Evolutionary conservation across 805 yeast genomes (phyloP).

Genomic region (Blastobotrys peoriensis): DNA sequence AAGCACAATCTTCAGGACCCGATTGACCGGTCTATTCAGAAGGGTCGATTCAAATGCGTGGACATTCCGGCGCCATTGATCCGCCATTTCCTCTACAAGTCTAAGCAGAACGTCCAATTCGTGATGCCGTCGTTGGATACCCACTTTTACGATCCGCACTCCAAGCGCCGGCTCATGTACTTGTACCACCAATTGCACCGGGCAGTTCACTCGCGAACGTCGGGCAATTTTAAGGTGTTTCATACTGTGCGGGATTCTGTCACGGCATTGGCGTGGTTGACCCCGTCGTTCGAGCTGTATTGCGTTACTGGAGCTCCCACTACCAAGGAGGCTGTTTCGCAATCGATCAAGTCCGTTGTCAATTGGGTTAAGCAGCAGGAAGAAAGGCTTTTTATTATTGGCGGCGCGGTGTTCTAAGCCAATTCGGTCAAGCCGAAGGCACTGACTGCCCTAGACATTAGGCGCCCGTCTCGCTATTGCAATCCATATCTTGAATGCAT

Average conservation of each 20-base stretch:
- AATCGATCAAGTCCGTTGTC: slow-evolving; percentile 57
- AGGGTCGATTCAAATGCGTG: slow-evolving; percentile 40
- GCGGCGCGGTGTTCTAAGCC: slow-evolving; percentile 57
- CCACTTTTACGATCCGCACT: slow-evolving; percentile 26
- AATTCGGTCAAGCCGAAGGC: neutral
- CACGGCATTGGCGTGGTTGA: slow-evolving; percentile 48
- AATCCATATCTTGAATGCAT: too few relatives aligned
- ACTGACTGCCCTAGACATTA: neutral
- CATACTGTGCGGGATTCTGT: slow-evolving; percentile 20
- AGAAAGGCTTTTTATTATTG: slow-evolving; percentile 62
- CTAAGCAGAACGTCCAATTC: slow-evolving; percentile 61
- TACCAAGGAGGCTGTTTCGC: slow-evolving; percentile 50
- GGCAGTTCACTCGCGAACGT: slow-evolving; percentile 24
- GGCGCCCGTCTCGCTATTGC: too few relatives aligned
- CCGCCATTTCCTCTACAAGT: slow-evolving; percentile 76
- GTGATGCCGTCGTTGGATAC: slow-evolving; percentile 40
- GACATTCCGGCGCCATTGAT: slow-evolving; percentile 53
- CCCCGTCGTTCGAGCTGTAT: slow-evolving; percentile 58
- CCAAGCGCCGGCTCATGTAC: slow-evolving; percentile 22
- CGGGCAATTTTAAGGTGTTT: slow-evolving; percentile 23
- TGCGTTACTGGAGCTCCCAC: slow-evolving; percentile 54
- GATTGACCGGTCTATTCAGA: slow-evolving; percentile 33
- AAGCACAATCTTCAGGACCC: slow-evolving; percentile 34
- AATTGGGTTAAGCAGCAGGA: slow-evolving; percentile 73
- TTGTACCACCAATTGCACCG: slow-evolving; percentile 35